These are phyloP conservation scores for Cucurbita moschata DNA, from an alignment of 306 rosid genomes.

Conservation along the genomic window DNA sequence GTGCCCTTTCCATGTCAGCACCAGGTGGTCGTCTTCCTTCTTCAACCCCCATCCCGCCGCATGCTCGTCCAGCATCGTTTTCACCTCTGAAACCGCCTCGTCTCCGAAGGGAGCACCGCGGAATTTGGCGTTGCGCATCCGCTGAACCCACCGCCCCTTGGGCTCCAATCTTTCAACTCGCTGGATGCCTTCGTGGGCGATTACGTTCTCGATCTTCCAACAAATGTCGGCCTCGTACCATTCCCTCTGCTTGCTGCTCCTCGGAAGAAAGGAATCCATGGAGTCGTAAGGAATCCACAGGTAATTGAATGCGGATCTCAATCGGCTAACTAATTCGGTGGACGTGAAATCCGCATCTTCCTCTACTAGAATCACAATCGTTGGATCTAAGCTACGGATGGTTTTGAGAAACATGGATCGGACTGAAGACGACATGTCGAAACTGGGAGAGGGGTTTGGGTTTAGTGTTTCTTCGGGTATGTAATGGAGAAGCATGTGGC, in stretches of 20 bases:
- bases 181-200: conserved; percentile 64
- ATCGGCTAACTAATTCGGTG: conserved; percentile 33
- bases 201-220: conserved; percentile 84
- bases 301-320: conserved; percentile 72
- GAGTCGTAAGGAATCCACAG: conserved; percentile 93
- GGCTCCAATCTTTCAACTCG: conserved; percentile 64
- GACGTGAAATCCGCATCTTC: conserved; percentile 86
- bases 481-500: conserved; percentile 89
- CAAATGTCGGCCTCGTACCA: conserved; percentile 80
- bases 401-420: conserved; percentile 51
- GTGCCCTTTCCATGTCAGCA: conserved; percentile 96
- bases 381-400: conserved; percentile 54
- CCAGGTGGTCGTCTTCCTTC: conserved; percentile 64
- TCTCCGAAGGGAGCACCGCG: conserved; percentile 44
- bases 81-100: conserved; percentile 55
- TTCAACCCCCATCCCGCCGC: conserved; percentile 96
- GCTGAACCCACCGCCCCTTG: conserved; percentile 47
- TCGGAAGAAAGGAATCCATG: conserved; percentile 54
- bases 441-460: conserved; percentile 3
- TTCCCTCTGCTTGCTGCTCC: conserved; percentile 65
- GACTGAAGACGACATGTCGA: conserved; percentile 12
- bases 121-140: conserved; percentile 53
- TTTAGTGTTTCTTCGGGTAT: conserved; percentile 55
- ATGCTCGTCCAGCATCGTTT: conserved; percentile 77
- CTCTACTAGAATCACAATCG: conserved; percentile 49